phyloP scores from a whole-genome alignment of 2,329 filamentous ascomycete species.

The Colletotrichum sp. region DNA sequence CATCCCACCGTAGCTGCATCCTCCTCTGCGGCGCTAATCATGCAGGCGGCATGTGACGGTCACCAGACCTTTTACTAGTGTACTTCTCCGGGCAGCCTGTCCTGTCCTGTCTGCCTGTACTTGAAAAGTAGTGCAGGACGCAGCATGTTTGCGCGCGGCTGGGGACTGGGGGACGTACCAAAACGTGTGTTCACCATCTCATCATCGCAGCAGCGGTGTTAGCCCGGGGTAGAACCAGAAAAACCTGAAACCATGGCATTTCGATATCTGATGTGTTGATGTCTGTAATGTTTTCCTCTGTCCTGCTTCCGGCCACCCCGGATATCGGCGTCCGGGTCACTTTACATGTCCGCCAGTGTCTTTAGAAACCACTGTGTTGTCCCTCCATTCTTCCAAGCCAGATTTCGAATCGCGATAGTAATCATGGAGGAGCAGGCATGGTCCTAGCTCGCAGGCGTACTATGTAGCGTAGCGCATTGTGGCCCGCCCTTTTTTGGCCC shows the following conservation, averaged over 20 bases:
- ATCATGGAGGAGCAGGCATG: not conserved
- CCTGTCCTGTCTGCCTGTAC: not conserved
- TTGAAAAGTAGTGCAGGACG: not conserved
- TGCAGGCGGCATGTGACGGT: conserved; percentile 18
- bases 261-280: not conserved
- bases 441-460: conserved; percentile 5
- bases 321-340: not conserved
- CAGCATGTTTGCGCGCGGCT: not conserved
- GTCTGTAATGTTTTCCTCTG: not conserved
- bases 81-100: not conserved
- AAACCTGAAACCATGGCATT: conserved; percentile 12
- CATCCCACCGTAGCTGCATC: conserved; percentile 12
- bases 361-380: not conserved
- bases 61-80: not conserved
- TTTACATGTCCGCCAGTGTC: not conserved
- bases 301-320: not conserved
- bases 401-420: not conserved
- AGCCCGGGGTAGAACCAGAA: not conserved
- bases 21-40: conserved; percentile 1
- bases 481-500: not conserved
- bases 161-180: not conserved
- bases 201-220: not conserved
- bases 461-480: not conserved
- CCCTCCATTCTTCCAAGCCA: not conserved
- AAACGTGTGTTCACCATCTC: conserved; percentile 1